Conservation (phyloP, 2,329 filamentous ascomycete species). For the Arthroderma sp. region DNA sequence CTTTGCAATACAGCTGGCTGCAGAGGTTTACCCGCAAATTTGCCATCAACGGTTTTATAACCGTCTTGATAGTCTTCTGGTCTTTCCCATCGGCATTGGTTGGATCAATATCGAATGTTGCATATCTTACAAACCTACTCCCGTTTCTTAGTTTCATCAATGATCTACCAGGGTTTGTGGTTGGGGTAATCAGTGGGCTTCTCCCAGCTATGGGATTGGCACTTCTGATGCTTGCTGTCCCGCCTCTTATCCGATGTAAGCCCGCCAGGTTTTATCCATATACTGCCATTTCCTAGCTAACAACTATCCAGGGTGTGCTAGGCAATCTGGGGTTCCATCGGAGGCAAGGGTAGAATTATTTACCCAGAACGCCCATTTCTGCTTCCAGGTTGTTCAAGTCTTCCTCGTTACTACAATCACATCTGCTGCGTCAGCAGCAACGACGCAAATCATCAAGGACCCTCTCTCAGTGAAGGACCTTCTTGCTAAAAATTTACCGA, state of each 20-base stretch:
- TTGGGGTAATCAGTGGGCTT: slow-evolving; percentile 72
- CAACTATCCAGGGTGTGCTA: slow-evolving; percentile 51
- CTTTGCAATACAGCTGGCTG: slow-evolving; percentile 72
- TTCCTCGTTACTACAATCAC: slow-evolving; percentile 77
- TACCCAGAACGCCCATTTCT: slow-evolving; percentile 80
- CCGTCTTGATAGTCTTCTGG: slow-evolving; percentile 77
- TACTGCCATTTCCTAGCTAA: neutral
- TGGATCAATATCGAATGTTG: slow-evolving; percentile 75
- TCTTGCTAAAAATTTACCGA: slow-evolving; percentile 63
- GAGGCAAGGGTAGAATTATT: slow-evolving; percentile 70
- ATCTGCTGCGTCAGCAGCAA: slow-evolving; percentile 63
- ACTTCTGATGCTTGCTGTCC: slow-evolving; percentile 75
- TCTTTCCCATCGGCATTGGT: slow-evolving; percentile 63
- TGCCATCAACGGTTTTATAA: slow-evolving; percentile 54
- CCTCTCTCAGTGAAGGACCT: slow-evolving; percentile 52
- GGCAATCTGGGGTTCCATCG: slow-evolving; percentile 66
- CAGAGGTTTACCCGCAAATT: slow-evolving; percentile 62
- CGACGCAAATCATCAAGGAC: slow-evolving; percentile 49
- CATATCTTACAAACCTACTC: slow-evolving; percentile 41
- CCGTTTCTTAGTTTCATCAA: slow-evolving; percentile 62
- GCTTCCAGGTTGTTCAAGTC: slow-evolving; percentile 61
- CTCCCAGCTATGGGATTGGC: slow-evolving; percentile 68
- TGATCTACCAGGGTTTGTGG: slow-evolving; percentile 53
- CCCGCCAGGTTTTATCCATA: slow-evolving; percentile 8
- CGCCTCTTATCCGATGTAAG: slow-evolving; percentile 63